These are phyloP conservation scores for Tricholoma hemisulphureum DNA, from an alignment of 768 basidiomycete species.

Conservation along the genomic window DNA sequence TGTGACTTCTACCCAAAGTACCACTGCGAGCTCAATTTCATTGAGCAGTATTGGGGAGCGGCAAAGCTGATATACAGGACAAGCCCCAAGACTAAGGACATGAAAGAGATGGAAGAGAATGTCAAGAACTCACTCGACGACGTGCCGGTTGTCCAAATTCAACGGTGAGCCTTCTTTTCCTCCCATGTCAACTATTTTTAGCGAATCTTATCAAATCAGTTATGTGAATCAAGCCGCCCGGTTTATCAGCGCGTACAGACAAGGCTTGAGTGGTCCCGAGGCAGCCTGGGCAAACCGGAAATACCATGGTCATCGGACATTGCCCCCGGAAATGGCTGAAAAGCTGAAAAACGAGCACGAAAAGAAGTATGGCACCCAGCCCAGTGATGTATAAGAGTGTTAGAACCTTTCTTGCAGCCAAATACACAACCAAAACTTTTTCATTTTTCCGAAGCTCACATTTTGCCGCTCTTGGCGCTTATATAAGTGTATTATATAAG, in stretches of 20 bases:
- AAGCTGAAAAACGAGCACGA: not conserved
- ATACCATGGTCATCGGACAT: not conserved
- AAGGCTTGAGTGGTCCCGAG: not conserved
- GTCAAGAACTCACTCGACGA: not conserved
- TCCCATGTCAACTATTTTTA: no score
- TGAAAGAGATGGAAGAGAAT: not conserved
- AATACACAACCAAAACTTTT: no score
- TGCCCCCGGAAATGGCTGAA: not conserved
- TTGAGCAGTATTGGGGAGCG: not conserved
- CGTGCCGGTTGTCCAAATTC: not conserved
- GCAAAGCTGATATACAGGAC: not conserved
- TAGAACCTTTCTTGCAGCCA: no score
- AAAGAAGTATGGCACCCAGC: not conserved
- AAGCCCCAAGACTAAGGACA: not conserved
- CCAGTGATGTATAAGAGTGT: no score
- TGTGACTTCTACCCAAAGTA: no score
- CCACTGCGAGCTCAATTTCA: no score
- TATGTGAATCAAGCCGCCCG: not conserved
- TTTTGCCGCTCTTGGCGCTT: conserved; percentile 13
- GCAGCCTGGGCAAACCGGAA: no score
- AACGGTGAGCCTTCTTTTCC: not conserved
- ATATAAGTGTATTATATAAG: conserved; percentile 13
- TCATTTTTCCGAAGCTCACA: conserved; percentile 7
- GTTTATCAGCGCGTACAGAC: not conserved
- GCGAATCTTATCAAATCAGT: no score